Evolutionary conservation across 805 yeast genomes (phyloP).

Genomic region (Cyberlindnera samutprakarnensis): DNA sequence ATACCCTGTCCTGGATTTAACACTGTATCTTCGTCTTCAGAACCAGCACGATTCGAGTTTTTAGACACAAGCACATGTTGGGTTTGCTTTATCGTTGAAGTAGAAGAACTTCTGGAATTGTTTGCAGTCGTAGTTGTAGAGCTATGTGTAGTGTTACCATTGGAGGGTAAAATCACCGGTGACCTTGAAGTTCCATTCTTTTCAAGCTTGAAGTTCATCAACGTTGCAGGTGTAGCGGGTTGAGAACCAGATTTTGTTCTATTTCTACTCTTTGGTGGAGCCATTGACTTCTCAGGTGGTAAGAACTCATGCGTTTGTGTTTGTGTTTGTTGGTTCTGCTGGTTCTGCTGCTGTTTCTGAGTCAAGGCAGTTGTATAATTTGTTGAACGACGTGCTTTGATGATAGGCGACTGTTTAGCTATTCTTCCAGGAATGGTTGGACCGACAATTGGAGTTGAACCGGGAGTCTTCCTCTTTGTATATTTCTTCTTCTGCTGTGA

Average conservation of each 20-base stretch:
- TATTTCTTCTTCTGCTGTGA: slow-evolving; percentile 20
- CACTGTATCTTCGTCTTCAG: neutral
- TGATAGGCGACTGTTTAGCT: slow-evolving; percentile 31
- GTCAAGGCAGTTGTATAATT: slow-evolving; percentile 4
- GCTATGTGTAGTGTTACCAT: slow-evolving; percentile 2
- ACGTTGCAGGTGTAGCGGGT: slow-evolving; percentile 23
- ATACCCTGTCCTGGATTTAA: neutral
- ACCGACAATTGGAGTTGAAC: slow-evolving; percentile 30
- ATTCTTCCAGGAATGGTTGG: slow-evolving; percentile 27
- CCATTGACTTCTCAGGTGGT: slow-evolving; percentile 8
- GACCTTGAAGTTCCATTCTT: slow-evolving; percentile 12
- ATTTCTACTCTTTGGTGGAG: slow-evolving; percentile 17
- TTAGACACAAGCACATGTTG: too few species aligned
- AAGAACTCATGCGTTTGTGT: neutral
- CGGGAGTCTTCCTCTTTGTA: slow-evolving; percentile 32
- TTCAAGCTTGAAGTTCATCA: slow-evolving; percentile 18
- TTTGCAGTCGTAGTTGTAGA: neutral
- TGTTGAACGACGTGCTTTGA: slow-evolving; percentile 24
- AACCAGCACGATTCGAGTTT: neutral
- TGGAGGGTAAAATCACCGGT: slow-evolving; percentile 17
- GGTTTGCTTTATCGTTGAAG: slow-evolving; percentile 7
- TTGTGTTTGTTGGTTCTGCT: slow-evolving; percentile 1
- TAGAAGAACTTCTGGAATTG: slow-evolving; percentile 11
- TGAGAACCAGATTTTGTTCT: slow-evolving; percentile 12
- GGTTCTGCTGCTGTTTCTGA: slow-evolving; percentile 6